Evolutionary conservation across 495 filamentous ascomycete genomes (phyloP), one percentile per base, ranked within the genome.

Genomic region (Neurospora cerealis): DNA sequence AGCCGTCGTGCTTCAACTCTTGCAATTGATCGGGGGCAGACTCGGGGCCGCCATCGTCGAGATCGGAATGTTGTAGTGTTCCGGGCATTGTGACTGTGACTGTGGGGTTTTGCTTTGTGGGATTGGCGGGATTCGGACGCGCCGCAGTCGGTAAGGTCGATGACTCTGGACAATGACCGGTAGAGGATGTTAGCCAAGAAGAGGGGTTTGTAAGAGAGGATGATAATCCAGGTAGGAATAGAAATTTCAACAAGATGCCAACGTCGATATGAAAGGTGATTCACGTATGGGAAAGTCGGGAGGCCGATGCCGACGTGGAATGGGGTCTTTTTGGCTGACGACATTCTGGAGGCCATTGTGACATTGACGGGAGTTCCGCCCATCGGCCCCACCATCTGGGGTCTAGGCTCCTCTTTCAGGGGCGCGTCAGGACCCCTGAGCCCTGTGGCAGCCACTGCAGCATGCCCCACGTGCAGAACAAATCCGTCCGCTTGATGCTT

Each of bases 1-100:
- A 93, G 78, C 86, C 89, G 75, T 89, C 85, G 79, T 93, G 91
- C 73, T 88, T 86, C 73, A 96, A 86, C 69, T 89, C 89, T 74
- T 96, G 93, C 69, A 88, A 79, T 15, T 93, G 83, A 34, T 86
- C 84, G 15, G 92, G 91, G 2, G 77, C 81, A 69, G 77, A 70
- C 66, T 84, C 81, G 70, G 81, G 77, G 62, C 82, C 78, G 71
- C 80, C 77, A 73, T 83, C 83, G 76, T 80, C 81, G 44, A 80
- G 77, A 72, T 78, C 81, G 75, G 70, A 78, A 62, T 74, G 41
- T 40, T 76, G 78, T n/a, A 77, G 15, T 89, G 88, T 6, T 73
- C 76, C 54, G 11, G 75, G 71, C 80, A 81, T 80, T 5, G 71
- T 73, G 39, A 70, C 66, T 11, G 73, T 69, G 17, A 71, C 13